phyloP scores from a whole-genome alignment of 768 basidiomycete genomes.

The Boletus sensibilis region DNA sequence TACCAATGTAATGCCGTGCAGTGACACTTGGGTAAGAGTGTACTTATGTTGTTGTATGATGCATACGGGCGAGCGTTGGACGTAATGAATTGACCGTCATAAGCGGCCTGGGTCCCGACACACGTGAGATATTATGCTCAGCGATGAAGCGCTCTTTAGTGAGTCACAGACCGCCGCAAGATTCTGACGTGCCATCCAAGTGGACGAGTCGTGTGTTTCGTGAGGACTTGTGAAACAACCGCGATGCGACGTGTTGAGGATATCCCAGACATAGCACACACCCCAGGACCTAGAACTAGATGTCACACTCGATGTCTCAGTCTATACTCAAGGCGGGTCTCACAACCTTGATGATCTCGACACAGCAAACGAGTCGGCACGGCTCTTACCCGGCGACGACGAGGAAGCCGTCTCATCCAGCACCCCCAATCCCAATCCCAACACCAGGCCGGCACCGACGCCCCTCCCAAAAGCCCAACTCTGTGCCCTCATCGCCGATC shows the following conservation, averaged over 20 bases:
- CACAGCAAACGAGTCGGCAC: conserved; percentile 10
- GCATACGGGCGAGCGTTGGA: too few relatives aligned
- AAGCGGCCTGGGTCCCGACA: too few relatives aligned
- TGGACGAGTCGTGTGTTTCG: too few relatives aligned
- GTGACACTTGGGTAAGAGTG: too few relatives aligned
- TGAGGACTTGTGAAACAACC: too few relatives aligned
- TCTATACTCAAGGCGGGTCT: background rate
- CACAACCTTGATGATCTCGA: background rate
- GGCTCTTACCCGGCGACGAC: conserved; percentile 9
- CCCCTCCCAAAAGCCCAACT: conserved; percentile 49
- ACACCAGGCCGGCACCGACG: background rate
- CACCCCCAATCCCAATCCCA: background rate
- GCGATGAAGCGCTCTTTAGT: too few relatives aligned
- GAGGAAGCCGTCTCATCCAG: conserved; percentile 4
- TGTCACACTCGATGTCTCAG: background rate
- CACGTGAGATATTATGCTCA: too few relatives aligned
- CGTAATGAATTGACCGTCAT: too few relatives aligned
- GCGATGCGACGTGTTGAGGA: background rate
- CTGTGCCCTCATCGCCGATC: conserved; percentile 43
- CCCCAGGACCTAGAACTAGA: background rate
- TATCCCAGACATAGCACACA: background rate
- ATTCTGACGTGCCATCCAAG: too few relatives aligned
- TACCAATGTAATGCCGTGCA: too few relatives aligned
- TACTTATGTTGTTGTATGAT: too few relatives aligned
- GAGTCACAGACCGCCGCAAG: too few relatives aligned